These are phyloP conservation scores for Penicillium parvum DNA, from an alignment of 495 filamentous ascomycete genomes.

Conservation along the genomic window DNA sequence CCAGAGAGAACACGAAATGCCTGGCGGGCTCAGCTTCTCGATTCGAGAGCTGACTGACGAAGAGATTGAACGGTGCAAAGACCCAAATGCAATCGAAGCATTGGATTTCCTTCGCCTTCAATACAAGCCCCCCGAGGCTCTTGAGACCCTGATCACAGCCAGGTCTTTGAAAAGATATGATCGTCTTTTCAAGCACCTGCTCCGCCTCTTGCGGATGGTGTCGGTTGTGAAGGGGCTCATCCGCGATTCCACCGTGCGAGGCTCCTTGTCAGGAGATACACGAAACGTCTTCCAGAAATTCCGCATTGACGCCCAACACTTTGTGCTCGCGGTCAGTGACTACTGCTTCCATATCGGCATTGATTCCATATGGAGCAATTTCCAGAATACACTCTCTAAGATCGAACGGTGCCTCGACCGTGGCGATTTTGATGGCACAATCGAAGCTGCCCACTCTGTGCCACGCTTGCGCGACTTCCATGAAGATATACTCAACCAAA, in stretches of 20 bases:
- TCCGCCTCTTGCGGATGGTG: constrained; percentile 74
- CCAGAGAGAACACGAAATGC: constrained; percentile 51
- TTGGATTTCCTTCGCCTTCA: constrained; percentile 86
- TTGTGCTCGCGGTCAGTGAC: constrained; percentile 59
- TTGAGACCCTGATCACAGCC: constrained; percentile 69
- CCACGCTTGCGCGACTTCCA: constrained; percentile 65
- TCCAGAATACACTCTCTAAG: constrained; percentile 58
- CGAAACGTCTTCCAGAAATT: constrained; percentile 56
- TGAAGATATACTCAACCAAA: constrained; percentile 70
- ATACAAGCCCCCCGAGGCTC: constrained; percentile 71
- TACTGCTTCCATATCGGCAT: constrained; percentile 80
- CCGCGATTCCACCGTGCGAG: constrained; percentile 49
- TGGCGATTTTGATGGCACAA: constrained; percentile 41
- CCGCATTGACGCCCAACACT: constrained; percentile 70
- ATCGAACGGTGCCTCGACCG: constrained; percentile 56
- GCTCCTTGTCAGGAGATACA: constrained; percentile 32
- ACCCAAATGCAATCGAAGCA: constrained; percentile 75
- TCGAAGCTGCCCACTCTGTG: constrained; percentile 53
- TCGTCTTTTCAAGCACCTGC: constrained; percentile 68
- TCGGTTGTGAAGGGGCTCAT: constrained; percentile 70
- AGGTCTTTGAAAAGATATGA: constrained; percentile 73
- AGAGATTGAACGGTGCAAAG: constrained; percentile 73
- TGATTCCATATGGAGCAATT: constrained; percentile 61
- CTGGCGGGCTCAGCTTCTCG: constrained; percentile 79
- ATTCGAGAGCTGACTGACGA: constrained; percentile 73